These are phyloP conservation scores for Miamiensis avidus DNA, from an alignment of 169 alveolate species.

Conservation along the genomic window DNA sequence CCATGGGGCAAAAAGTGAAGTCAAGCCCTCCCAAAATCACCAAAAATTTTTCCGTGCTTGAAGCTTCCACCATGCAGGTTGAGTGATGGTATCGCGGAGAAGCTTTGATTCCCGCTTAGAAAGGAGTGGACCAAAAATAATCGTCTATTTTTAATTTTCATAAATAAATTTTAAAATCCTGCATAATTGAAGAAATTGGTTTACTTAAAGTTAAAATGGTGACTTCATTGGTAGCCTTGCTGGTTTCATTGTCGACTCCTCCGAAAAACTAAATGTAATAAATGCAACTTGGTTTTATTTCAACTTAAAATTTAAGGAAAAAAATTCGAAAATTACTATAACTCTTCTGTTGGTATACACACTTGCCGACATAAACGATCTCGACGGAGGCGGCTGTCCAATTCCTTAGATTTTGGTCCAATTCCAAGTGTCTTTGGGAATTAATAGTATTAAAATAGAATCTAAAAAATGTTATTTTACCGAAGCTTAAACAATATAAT, in stretches of 20 bases:
- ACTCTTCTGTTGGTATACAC: constrained; percentile 2
- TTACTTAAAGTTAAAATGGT: constrained; percentile 7
- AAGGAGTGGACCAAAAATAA: constrained; percentile 35
- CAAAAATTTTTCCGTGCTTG: not conserved
- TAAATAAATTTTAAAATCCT: too few species aligned
- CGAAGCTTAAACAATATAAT: not conserved
- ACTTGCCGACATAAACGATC: constrained; percentile 21
- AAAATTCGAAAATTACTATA: constrained; percentile 1
- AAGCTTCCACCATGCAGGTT: constrained; percentile 20
- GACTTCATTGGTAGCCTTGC: constrained; percentile 19
- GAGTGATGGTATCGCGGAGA: constrained; percentile 26
- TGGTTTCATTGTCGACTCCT: constrained; percentile 20
- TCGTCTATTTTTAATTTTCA: not conserved
- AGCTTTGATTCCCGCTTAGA: constrained; percentile 30
- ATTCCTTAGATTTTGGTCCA: constrained; percentile 3
- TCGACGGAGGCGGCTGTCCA: constrained; percentile 29
- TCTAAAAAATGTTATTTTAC: too few species aligned
- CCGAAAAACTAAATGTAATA: constrained; percentile 22
- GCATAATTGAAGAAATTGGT: too few species aligned
- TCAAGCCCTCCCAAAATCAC: constrained; percentile 34
- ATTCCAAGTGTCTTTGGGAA: too few species aligned
- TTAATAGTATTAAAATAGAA: too few species aligned
- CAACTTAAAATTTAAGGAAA: constrained; percentile 4
- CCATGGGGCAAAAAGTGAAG: constrained; percentile 32
- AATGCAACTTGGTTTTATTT: constrained; percentile 16